A percentile compares a stretch with the other conserved stretches of the same genome.
These are phyloP conservation scores for Salix caprea DNA, from an alignment of 345 rosid genomes.

Conservation along the genomic window DNA sequence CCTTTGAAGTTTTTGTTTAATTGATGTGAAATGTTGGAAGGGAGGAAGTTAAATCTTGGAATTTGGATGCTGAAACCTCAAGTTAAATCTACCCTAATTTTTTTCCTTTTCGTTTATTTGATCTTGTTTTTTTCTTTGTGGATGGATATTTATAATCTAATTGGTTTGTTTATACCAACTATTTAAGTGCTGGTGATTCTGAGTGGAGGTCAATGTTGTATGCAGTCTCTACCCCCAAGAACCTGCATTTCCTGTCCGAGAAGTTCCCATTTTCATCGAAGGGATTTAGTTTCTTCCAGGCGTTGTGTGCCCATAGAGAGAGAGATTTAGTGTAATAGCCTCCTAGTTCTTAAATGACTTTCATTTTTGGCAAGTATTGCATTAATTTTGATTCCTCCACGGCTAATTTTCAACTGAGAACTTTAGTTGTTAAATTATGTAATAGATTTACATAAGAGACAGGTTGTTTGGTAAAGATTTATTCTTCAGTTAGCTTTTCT, in stretches of 20 bases:
- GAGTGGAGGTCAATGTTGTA: constrained; percentile 57
- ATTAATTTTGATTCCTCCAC: background rate
- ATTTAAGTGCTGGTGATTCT: background rate
- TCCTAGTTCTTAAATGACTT: background rate
- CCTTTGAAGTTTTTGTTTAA: background rate
- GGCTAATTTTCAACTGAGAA: background rate
- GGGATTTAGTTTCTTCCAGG: constrained; percentile 29
- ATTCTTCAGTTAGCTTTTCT: background rate
- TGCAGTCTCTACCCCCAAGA: constrained; percentile 46
- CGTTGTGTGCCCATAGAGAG: constrained; percentile 21
- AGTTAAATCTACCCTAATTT: background rate
- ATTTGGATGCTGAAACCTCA: background rate
- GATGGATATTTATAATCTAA: background rate
- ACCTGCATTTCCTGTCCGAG: constrained; percentile 35
- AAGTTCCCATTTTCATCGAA: constrained; percentile 26
- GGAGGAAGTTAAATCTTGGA: background rate
- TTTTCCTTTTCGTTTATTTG: background rate
- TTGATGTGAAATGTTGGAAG: background rate
- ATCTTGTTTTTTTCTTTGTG: background rate
- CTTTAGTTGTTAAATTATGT: background rate
- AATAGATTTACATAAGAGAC: background rate
- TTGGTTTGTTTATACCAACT: background rate
- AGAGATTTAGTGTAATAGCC: too few species aligned
- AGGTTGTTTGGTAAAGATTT: background rate
- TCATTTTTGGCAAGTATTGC: background rate